Base-by-base conservation (phyloP, 176 grass and related monocot genomes). In the Avena atlantica region DNA sequence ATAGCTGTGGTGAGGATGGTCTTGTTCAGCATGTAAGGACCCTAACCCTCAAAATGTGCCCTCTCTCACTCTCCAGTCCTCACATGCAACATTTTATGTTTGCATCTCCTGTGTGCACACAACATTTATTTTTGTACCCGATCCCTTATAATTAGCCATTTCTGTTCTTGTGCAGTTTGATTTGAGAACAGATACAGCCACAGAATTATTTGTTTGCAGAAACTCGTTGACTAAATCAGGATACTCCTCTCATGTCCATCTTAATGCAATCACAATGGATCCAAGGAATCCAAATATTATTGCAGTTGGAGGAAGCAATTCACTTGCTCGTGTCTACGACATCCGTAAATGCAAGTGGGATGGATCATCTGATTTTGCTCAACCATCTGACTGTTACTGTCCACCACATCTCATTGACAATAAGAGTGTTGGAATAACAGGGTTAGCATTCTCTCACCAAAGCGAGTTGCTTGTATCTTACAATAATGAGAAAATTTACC, bases 1-100 rank as follows among this genome's bases (percentile, higher is more conserved):
- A 98, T 82, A 94, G 92, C 80, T 94, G 92, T 36, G 93, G 96
- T 49, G 93, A 96, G 89, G 96, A 98, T 86, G 96, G 93, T 62
- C 74, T 91, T 73, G 93, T 98, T 86, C 93, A 94, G 73, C 96
- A 96, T 86, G 96, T 94, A 71, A 93, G 88, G 29, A 61, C 25
- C 16, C 21, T 61, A 75, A 51, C 23, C 72, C 72, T 47, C 71
- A 67, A 81, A 62, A 72, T 16, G 9, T 11, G 42, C 14, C 23
- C 23, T 59, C 45, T 62, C 21, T 84, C 12, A 40, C 77, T 73
- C 49, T 42, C 8, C 19, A 83, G 21, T 62, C 49, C 58, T 36
- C 16, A 56, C 65, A 25, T 89, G 50, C 61, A 70, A 4, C 51
- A 49, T 70, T 71, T 88, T 34, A 61, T 47, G 29, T 84, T 42